These are phyloP conservation scores for Aspergillus alliaceus DNA, from an alignment of 2,329 filamentous ascomycete species.

Conservation along the genomic window DNA sequence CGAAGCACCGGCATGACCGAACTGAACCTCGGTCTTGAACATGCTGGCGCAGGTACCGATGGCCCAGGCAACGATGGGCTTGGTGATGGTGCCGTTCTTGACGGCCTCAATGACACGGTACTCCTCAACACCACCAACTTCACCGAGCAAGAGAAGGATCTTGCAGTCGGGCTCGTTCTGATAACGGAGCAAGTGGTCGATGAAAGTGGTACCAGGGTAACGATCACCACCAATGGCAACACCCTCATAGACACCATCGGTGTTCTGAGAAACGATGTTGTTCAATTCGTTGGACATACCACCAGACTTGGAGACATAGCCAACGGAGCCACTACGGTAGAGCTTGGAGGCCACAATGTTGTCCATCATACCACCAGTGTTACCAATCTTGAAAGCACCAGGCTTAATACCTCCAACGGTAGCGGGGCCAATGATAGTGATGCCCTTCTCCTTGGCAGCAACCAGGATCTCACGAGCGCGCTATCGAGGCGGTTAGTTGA, in stretches of 20 bases:
- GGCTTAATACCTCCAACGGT: conserved; percentile 99
- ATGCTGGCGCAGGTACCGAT: conserved; percentile 99
- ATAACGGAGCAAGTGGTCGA: conserved; percentile 96
- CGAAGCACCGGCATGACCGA: conserved; percentile 96
- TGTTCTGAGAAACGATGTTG: conserved; percentile 97
- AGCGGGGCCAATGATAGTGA: conserved; percentile 97
- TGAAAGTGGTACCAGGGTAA: conserved; percentile 98
- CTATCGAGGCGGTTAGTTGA: conserved; percentile 44
- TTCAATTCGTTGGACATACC: conserved; percentile 99
- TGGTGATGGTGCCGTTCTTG: conserved; percentile 90
- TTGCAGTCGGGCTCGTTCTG: conserved; percentile 97
- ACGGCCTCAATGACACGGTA: conserved; percentile 99
- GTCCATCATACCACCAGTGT: conserved; percentile 99
- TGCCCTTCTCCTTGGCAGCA: conserved; percentile 95
- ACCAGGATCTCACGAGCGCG: conserved; percentile 97
- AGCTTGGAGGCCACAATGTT: conserved; percentile 99
- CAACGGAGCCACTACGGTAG: conserved; percentile 97
- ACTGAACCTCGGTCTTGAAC: conserved; percentile 99
- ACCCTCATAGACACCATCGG: conserved; percentile 98
- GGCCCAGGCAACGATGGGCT: conserved; percentile 98
- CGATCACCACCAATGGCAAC: conserved; percentile 98
- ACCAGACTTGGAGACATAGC: conserved; percentile 99
- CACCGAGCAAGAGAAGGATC: conserved; percentile 91
- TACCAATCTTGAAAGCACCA: conserved; percentile 98
- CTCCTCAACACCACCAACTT: conserved; percentile 99